Evolutionary conservation across 441 rosid genomes (phyloP), one percentile per base, ranked within the genome.

Genomic region (Eutrema salsugineum): DNA sequence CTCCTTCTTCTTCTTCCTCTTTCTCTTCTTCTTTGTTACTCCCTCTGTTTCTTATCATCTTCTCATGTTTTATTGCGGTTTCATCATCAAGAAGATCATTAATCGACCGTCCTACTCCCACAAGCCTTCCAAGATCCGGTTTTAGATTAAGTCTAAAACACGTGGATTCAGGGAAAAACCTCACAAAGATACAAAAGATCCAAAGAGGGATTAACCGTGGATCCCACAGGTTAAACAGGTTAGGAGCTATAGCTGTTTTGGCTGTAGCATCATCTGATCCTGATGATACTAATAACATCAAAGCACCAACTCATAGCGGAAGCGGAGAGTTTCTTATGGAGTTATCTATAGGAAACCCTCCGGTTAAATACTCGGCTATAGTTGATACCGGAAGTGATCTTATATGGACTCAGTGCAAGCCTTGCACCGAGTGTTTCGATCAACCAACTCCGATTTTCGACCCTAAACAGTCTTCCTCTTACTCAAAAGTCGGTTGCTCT

Each of bases 351-450:
- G 99, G 99, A 24, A 87, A 90, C 3, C 97, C 98, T 0, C 73
- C 89, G 1, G 72, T 72, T 62, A 77, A 78, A 8, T 88, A 78
- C 82, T 66, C 81, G 4, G 99, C 98, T 3, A 91, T 95, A 20
- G 28, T 93, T 70, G 98, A 95, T 66, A 91, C 99, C 0, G 98
- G 98, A 0, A 93, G 98, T 46, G 99, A 95, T 70, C 78, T 95
- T 39, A 88, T 95, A 32, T 95, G 99, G 99, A 95, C 98, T 14
- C 98, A 95, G 43, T 95, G 99, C 81, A 81, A 91, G 82, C 98
- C 98, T 6, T 95, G 99, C 20, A 62, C 67, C 0, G 81, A 89
- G 42, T 95, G 99, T 70, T 95, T 75, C 11, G 59, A 82, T 19
- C 99, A 95, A 67, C 81, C 97, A 2, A 84, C 87, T 4, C 97